Evolutionary conservation across 306 rosid genomes (phyloP), one percentile per base, ranked within the genome.

Genomic region (Abrus precatorius): DNA sequence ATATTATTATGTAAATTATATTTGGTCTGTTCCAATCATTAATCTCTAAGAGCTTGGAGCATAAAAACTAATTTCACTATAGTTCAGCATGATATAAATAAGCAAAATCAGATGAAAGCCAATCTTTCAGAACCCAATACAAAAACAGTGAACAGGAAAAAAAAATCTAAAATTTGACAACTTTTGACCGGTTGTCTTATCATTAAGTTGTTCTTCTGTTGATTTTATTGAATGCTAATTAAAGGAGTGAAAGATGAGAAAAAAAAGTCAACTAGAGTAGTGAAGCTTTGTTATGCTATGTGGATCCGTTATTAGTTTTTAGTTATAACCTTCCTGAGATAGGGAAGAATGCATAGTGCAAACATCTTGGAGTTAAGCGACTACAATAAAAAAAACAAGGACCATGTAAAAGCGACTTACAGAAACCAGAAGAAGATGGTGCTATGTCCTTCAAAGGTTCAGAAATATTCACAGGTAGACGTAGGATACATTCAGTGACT

Each of bases 351-450:
- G 52, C 7, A 76, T 28, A 10, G 28, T 44, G 30, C 33, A 56
- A 81, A 81, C 41, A 59, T 61, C 14, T 36, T 60, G 29, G 13
- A 33, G 47, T 54, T 72, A 52, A 2, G 5, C 9, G 38, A 14
- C 14, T 1, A 73, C n/a, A 70, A 50, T 50, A 50, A 27, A 12
- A 12, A n/a, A 32, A 29, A 33, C 9, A 50, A n/a, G 75, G 40
- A 78, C 9, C 28, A 36, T 43, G 55, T 66, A 56, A 43, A 72
- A 55, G 38, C 6, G 28, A 74, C 86, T 82, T 67, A 82, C 77
- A 70, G 63, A 82, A 20, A 76, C 7, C 12, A 32, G 80, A 56
- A 74, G 55, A 78, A 3, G 75, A 12, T 63, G 71, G 20, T 30
- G 4, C 52, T 53, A 40, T 69, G 43, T 32, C 69, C 72, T 55